Percentiles rank a stretch among this genome's conserved stretches.
phyloP scores from a whole-genome alignment of 352 stramenopile genomes.

The Achlya hypogyna region DNA sequence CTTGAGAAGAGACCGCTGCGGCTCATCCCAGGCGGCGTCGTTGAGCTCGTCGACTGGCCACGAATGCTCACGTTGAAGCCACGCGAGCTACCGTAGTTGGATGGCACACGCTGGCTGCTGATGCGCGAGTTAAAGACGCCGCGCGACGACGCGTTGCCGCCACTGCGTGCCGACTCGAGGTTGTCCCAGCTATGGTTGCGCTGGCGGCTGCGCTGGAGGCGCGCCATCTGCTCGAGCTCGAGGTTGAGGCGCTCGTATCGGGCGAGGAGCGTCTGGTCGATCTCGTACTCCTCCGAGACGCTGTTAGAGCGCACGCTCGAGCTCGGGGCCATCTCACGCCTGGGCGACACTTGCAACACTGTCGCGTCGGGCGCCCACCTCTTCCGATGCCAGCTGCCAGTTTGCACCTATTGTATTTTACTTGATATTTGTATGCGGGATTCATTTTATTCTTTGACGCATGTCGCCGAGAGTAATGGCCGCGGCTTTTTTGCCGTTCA shows the following conservation, averaged over 20 bases:
- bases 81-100: slow-evolving; percentile 5
- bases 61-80: not conserved
- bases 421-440: not conserved
- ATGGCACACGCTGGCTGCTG: not conserved
- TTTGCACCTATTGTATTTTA: not conserved
- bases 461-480: not conserved
- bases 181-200: slow-evolving; percentile 21
- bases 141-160: not conserved
- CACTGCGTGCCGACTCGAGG: not conserved
- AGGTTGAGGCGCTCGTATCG: slow-evolving; percentile 19
- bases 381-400: not conserved
- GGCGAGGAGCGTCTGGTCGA: slow-evolving; percentile 18
- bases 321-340: not conserved
- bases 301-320: not conserved
- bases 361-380: not conserved
- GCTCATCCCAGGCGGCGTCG: not conserved
- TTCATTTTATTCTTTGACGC: not conserved
- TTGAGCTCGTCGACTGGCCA: not conserved
- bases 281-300: slow-evolving; percentile 20
- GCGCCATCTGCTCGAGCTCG: slow-evolving; percentile 19
- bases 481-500: not conserved
- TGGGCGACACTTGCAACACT: not conserved
- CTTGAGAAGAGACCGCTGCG: slow-evolving; percentile 8
- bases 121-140: slow-evolving; percentile 14
- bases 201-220: slow-evolving; percentile 13